phyloP scores from a whole-genome alignment of 1,284 basidiomycete genomes.

The Ustilago lituana region DNA sequence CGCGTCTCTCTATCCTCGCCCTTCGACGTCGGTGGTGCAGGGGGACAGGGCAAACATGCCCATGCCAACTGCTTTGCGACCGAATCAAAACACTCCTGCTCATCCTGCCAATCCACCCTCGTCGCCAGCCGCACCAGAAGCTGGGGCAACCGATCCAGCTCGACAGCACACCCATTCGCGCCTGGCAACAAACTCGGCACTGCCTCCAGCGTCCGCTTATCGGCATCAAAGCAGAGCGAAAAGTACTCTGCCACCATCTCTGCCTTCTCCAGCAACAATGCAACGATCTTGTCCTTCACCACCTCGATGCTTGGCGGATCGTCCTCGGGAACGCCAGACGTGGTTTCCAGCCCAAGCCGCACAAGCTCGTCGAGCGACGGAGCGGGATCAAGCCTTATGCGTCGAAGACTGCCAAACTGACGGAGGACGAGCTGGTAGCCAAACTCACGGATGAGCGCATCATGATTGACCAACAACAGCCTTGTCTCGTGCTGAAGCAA shows the following conservation, averaged over 20 bases:
- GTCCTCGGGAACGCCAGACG: slow-evolving; percentile 69
- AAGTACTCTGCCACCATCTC: slow-evolving; percentile 96
- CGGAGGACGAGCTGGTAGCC: slow-evolving; percentile 93
- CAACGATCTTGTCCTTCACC: slow-evolving; percentile 54
- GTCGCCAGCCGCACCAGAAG: slow-evolving; percentile 62
- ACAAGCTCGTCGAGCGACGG: slow-evolving; percentile 79
- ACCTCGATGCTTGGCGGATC: slow-evolving; percentile 67
- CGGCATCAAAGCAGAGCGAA: slow-evolving; percentile 72
- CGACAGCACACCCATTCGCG: slow-evolving; percentile 77
- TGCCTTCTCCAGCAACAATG: slow-evolving; percentile 70
- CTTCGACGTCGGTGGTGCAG: not conserved
- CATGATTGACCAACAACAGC: slow-evolving; percentile 88
- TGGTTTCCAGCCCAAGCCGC: slow-evolving; percentile 80
- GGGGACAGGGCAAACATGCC: slow-evolving; percentile 68
- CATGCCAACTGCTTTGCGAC: slow-evolving; percentile 83
- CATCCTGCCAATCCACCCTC: slow-evolving; percentile 86
- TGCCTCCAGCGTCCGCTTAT: slow-evolving; percentile 75
- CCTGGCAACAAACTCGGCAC: slow-evolving; percentile 84
- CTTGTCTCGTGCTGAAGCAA: slow-evolving; percentile 88
- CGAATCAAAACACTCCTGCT: slow-evolving; percentile 83
- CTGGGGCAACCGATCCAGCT: slow-evolving; percentile 71
- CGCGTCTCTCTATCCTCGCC: not conserved
- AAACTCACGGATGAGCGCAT: slow-evolving; percentile 75
- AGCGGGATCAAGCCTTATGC: slow-evolving; percentile 82
- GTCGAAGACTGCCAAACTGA: slow-evolving; percentile 86